Percentiles rank a stretch among this genome's conserved stretches.
Evolutionary conservation across 2,329 filamentous ascomycete species (phyloP).

Genomic region (Cercospora janseana): DNA sequence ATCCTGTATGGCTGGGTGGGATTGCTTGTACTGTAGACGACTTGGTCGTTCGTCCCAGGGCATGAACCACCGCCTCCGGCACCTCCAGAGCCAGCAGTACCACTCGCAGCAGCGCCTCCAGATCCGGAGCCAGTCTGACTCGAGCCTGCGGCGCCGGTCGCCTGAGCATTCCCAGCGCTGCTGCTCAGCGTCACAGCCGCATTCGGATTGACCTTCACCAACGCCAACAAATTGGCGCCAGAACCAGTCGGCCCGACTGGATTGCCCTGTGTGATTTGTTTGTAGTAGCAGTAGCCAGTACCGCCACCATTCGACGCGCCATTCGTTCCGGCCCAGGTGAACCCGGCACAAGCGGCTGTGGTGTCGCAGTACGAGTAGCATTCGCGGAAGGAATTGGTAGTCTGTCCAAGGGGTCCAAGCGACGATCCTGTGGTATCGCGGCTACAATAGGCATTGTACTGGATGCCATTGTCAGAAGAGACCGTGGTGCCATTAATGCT

Average conservation of each 20-base stretch:
- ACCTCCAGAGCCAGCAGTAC: background rate
- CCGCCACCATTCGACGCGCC: constrained; percentile 4
- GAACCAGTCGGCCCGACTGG: background rate
- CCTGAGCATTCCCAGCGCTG: background rate
- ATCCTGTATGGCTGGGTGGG: constrained; percentile 5
- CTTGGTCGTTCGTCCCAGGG: background rate
- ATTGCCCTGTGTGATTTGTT: background rate
- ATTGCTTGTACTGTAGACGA: background rate
- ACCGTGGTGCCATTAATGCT: background rate
- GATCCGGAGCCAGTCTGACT: background rate
- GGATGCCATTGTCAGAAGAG: background rate
- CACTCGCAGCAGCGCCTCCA: background rate
- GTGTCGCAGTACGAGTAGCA: constrained; percentile 5
- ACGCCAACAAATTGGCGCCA: background rate
- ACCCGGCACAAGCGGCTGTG: constrained; percentile 1
- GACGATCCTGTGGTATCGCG: background rate
- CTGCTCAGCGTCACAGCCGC: background rate
- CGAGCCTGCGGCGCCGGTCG: background rate
- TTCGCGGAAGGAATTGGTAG: background rate
- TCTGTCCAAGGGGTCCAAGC: background rate
- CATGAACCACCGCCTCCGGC: background rate
- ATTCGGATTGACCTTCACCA: background rate
- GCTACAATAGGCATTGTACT: background rate
- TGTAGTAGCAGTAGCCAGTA: constrained; percentile 8
- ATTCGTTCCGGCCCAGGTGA: background rate